Evolutionary conservation across 2,329 filamentous ascomycete genomes (phyloP), one percentile per base, ranked within the genome.

Genomic region (Alternaria rosae): DNA sequence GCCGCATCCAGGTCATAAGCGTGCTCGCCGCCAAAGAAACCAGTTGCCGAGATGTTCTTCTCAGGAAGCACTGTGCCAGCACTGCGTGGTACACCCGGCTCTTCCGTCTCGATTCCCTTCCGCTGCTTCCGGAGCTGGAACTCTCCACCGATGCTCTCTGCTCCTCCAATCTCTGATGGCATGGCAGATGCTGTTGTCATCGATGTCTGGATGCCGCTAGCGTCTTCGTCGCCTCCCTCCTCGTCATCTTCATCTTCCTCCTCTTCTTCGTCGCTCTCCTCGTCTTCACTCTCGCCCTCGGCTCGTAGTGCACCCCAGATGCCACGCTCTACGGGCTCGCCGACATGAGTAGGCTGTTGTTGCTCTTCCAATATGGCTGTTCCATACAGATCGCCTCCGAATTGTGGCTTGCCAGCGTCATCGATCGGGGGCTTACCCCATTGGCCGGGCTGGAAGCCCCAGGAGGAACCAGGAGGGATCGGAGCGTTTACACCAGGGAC

Each of bases 351-450:
- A 13, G 72, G 84, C 71, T 89, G 86, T 26, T 83, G 83, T 66
- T 87, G 86, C 70, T 88, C 84, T 72, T 89, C 85, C 13, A 87
- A 83, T 69, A 88, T 86, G 57, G 88, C 78, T 50, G 96, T 88
- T 62, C 95, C 95, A 76, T 97, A 97, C 21, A 98, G 92, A 79
- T 99, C 95, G 69, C 95, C 94, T 54, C 94, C 95, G 76, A 94
- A 98, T 4, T 97, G 83, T 0, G 95, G 94, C 53, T 92, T 86
- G 78, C 97, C 97, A 78, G 92, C 92, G 71, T 98, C 95, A 76
- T 98, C 94, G 1, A 97, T 89, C 0, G 95, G 95, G 1, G 95
- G 94, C 78, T 98, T 98, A 53, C 95, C 95, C 84, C 94, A 99
- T 62, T 94, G 94, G 62, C 95, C 95, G 8, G 94, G 93, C 70